Base-by-base conservation (phyloP, 1,284 basidiomycete genomes). In the Rhodotorula mucilaginosa region DNA sequence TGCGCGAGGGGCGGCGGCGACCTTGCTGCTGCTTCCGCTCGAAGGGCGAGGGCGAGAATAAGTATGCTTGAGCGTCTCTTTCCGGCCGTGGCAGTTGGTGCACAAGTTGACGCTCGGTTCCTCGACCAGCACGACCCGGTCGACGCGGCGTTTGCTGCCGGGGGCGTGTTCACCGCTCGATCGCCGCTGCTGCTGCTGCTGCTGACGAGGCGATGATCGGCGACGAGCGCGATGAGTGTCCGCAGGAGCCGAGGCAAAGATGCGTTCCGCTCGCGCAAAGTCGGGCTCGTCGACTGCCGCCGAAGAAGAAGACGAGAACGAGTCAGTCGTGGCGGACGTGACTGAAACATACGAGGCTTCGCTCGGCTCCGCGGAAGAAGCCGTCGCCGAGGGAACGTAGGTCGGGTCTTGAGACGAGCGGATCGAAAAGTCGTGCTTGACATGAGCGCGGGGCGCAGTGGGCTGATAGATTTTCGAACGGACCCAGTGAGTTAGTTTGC, bases 211-310 rank as follows among this genome's bases (percentile, higher is more conserved):
- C 2, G 58, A n/a, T 15, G 47, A 26, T 3, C 46, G 18, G 29
- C 56, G n/a, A 13, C 34, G 34, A 12, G 48, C 57, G 31, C 64
- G 64, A 5, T 48, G 64, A 8, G 57, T 49, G 26, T 26, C 48
- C 47, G 63, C 26, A 23, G 57, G 64, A 13, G 67, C 68, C 18
- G 64, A 58, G 16, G 51, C 31, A n/a, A 73, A 73, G 59, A 73
- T 70, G 31, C 59, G 60, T 46, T 67, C 63, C 21, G 71, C 71
- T 8, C 71, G 61, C 0, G 57, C 62, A 47, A 73, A 73, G 59
- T 73, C 71, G 18, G 71, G 71, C 34, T 67, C 68, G 52, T 66
- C 64, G 1, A 34, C 61, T 15, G 61, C n/a, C 10, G 34, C 34
- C 34, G 34, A 34, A 34, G 54, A 56, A 29, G 54, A n/a, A 16